A percentile compares a stretch with the other conserved stretches of the same genome.
phyloP scores from a whole-genome alignment of 23 red algal genomes.

The Cyanidiococcus yangmingshanensis region DNA sequence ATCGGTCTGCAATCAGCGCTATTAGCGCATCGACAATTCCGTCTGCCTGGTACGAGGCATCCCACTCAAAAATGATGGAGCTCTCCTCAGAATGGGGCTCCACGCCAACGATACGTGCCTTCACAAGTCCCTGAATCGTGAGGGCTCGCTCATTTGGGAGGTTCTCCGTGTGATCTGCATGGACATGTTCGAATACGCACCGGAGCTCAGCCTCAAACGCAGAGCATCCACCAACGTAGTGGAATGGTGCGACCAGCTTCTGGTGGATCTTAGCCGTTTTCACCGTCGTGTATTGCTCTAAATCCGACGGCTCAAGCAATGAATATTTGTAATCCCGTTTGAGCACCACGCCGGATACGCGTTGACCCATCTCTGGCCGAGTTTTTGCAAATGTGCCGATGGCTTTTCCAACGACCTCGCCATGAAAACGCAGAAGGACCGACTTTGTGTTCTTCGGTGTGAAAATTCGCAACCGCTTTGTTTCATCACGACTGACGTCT shows the following conservation, averaged over 20 bases:
- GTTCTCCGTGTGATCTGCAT: background rate
- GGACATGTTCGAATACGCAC: conserved; percentile 43
- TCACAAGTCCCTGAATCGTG: background rate
- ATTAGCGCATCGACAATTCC: conserved; percentile 26
- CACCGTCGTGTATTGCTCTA: conserved; percentile 73
- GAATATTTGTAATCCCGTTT: conserved; percentile 86
- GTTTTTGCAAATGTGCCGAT: conserved; percentile 64
- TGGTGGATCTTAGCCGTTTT: conserved; percentile 69
- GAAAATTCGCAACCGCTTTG: conserved; percentile 46
- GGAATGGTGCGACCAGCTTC: conserved; percentile 42
- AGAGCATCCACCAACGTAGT: conserved; percentile 31
- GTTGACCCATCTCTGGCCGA: conserved; percentile 42
- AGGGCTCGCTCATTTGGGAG: background rate
- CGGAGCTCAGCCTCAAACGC: conserved; percentile 57
- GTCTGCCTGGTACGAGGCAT: conserved; percentile 29
- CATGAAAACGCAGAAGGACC: conserved; percentile 65
- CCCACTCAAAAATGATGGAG: conserved; percentile 28
- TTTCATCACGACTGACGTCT: background rate
- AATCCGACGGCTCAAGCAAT: conserved; percentile 54
- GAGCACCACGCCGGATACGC: conserved; percentile 69
- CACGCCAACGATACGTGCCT: conserved; percentile 1
- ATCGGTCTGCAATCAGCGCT: background rate
- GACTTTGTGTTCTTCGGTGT: conserved; percentile 66
- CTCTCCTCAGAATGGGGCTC: conserved; percentile 13
- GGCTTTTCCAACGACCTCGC: conserved; percentile 62